Percentiles rank a stretch among this genome's conserved stretches.
Evolutionary conservation across 192 early-diverging fungal genomes (phyloP).

Genomic region (Dimargaris cristalligena): DNA sequence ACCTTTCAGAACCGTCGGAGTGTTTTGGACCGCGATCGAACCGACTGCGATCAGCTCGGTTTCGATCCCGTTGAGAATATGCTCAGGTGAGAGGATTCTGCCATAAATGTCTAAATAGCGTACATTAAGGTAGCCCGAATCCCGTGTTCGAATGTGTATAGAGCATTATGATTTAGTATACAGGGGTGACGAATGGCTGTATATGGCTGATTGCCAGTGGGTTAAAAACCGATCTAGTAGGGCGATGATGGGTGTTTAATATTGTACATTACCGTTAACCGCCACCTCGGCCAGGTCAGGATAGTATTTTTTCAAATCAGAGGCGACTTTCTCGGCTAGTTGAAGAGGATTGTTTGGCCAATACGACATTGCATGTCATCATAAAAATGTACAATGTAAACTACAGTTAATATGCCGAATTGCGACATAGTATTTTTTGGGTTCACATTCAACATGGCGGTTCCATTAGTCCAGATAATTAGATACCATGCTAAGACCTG

Average conservation of each 20-base stretch:
- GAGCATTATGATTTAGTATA: neutral
- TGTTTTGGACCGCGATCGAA: neutral
- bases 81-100: neutral
- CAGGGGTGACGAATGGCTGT: too few relatives aligned
- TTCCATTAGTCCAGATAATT: neutral
- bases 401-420: neutral
- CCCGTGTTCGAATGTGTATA: too few relatives aligned
- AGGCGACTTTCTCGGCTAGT: too few relatives aligned
- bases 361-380: neutral
- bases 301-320: too few relatives aligned
- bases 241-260: neutral
- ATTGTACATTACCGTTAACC: too few relatives aligned
- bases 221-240: neutral
- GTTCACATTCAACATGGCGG: neutral
- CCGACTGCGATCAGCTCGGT: constrained; percentile 5
- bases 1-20: neutral
- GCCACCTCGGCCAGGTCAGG: too few relatives aligned
- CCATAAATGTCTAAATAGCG: neutral
- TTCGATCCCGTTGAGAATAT: neutral
- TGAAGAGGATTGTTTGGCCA: neutral
- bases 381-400: neutral
- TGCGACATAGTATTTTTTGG: neutral
- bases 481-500: neutral
- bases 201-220: neutral
- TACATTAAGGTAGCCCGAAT: neutral